Percentiles rank a stretch among this genome's conserved stretches.
phyloP scores from a whole-genome alignment of 1,284 basidiomycete species.

The Coniferiporia sulphurascens region DNA sequence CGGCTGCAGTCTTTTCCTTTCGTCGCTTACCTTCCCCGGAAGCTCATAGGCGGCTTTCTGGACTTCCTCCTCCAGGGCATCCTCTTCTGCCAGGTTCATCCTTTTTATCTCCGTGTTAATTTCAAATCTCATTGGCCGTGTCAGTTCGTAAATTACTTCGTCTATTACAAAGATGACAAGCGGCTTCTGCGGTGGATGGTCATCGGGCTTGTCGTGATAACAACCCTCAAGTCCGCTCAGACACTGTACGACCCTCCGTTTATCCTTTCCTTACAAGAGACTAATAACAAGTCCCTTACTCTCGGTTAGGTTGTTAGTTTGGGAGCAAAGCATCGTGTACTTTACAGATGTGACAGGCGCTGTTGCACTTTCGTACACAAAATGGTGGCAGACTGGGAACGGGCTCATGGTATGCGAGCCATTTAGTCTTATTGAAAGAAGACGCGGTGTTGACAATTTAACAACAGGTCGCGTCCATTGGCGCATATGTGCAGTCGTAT shows the following conservation, averaged over 20 bases:
- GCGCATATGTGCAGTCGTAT: slow-evolving; percentile 30
- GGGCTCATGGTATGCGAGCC: slow-evolving; percentile 25
- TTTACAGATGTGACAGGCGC: slow-evolving; percentile 30
- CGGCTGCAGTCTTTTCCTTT: background rate
- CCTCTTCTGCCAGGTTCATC: slow-evolving; percentile 28
- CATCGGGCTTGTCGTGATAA: slow-evolving; percentile 25
- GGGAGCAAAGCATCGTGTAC: slow-evolving; percentile 29
- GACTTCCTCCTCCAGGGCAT: slow-evolving; percentile 32
- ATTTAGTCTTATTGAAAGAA: slow-evolving; percentile 7
- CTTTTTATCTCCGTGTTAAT: background rate
- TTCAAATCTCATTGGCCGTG: background rate
- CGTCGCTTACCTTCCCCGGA: background rate
- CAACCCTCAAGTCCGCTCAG: slow-evolving; percentile 30
- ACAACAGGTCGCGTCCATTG: slow-evolving; percentile 30
- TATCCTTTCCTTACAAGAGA: background rate
- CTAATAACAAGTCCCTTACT: background rate
- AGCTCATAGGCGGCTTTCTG: slow-evolving; percentile 29
- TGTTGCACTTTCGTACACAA: slow-evolving; percentile 27
- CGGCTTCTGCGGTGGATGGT: slow-evolving; percentile 25
- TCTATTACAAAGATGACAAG: slow-evolving; percentile 27
- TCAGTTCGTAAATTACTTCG: slow-evolving; percentile 30
- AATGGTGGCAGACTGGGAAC: slow-evolving; percentile 32
- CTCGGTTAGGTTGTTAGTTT: slow-evolving; percentile 26
- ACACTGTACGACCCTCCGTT: slow-evolving; percentile 25
- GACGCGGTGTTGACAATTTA: background rate